Evolutionary conservation across 2,329 filamentous ascomycete genomes (phyloP), one percentile per base, ranked within the genome.

Genomic region (Phoma sp.): DNA sequence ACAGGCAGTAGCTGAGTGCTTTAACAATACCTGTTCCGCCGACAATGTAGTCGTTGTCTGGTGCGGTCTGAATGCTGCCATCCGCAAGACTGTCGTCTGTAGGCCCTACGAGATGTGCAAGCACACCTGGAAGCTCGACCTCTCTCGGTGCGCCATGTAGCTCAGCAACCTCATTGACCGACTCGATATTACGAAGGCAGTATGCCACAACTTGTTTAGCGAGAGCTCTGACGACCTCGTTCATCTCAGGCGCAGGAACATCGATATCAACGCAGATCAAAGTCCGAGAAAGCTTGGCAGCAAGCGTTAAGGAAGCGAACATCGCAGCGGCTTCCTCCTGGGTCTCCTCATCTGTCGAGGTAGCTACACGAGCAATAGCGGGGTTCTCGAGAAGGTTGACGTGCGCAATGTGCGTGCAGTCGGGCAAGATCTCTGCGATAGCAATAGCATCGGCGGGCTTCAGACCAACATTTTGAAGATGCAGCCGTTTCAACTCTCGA

Each of bases 191-290:
- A 52, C 90, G 86, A 58, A 99, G 82, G 59, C 90, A 96, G 74
- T 97, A 97, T 0, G 91, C 93, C 38, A 97, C 88, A n/a, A 96
- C 89, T 73, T 96, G 93, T 68, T 93, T 96, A 0, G 92, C 93
- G 64, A 97, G 82, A 3, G 92, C 93, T 74, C 92, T 96, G 66
- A 97, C 90, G 23, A 97, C 85, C 71, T 97, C 95, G 49, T 89
- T 91, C n/a, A 89, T 90, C 51, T 91, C 87, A 22, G 87, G 81
- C 29, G 83, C 87, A 0, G 93, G 95, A 2, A 96, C 87, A 64
- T 98, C 93, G 54, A 98, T 90, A 70, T 98, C 95, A 55, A 99
- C 84, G 54, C 91, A 93, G 27, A 98, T 87, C 29, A 99, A 83
- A 11, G 89, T 90, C 45, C 86, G 84, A 1, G 92, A 96, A 0